Evolutionary conservation across 169 alveolate species (phyloP).

Genomic region (Cryptosporidium felis): DNA sequence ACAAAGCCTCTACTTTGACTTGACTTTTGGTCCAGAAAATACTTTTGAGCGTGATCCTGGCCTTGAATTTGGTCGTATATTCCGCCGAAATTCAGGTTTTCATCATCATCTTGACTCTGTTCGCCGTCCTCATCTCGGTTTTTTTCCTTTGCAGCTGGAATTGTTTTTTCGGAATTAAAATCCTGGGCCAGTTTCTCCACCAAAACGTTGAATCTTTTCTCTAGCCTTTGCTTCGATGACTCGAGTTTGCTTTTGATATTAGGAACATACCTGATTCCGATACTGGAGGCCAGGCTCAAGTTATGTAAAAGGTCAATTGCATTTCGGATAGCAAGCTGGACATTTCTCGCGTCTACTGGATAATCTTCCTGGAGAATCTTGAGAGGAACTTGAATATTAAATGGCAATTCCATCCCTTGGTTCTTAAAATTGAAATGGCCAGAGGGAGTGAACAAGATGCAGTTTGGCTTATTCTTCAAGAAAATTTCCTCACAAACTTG

Average conservation of each 20-base stretch:
- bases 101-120: too few species aligned
- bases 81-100: too few species aligned
- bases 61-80: too few species aligned
- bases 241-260: constrained; percentile 6
- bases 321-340: neutral
- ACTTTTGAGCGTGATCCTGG: too few species aligned
- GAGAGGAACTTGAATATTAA: constrained; percentile 29
- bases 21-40: too few species aligned
- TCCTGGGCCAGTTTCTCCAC: too few species aligned
- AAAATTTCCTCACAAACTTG: neutral
- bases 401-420: neutral
- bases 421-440: constrained; percentile 55
- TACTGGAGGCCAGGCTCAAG: neutral
- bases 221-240: neutral
- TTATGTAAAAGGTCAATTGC: neutral
- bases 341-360: constrained; percentile 50
- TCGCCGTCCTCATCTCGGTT: too few species aligned
- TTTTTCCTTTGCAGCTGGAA: too few species aligned
- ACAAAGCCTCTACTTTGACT: too few species aligned
- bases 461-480: neutral
- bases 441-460: constrained; percentile 58
- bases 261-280: constrained; percentile 22
- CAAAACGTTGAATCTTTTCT: neutral
- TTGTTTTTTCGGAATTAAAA: too few species aligned
- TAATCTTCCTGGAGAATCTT: neutral